phyloP scores from a whole-genome alignment of 208 protist genomes.

The Crithidia thermophila region DNA sequence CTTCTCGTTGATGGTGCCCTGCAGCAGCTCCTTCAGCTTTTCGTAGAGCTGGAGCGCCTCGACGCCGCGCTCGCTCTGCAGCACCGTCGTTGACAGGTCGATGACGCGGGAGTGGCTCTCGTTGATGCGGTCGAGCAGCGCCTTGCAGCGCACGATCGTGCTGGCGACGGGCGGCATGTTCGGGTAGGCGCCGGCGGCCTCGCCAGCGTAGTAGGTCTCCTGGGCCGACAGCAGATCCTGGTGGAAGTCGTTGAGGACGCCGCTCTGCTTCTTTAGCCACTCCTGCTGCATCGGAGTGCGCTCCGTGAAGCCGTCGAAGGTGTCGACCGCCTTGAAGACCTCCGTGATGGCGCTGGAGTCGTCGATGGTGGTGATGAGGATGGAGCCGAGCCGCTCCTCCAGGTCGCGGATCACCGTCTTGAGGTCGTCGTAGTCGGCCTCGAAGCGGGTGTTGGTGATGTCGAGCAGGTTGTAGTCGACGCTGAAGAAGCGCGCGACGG shows the following conservation, averaged over 20 bases:
- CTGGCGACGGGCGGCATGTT: constrained; percentile 95
- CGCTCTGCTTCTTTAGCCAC: constrained; percentile 93
- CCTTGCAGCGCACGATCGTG: constrained; percentile 91
- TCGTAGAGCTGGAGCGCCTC: constrained; percentile 87
- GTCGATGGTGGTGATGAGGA: constrained; percentile 94
- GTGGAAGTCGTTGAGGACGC: constrained; percentile 81
- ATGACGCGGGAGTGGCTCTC: constrained; percentile 84
- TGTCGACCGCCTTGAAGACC: constrained; percentile 97
- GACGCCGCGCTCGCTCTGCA: constrained; percentile 84
- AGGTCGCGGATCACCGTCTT: constrained; percentile 86
- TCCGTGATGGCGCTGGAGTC: constrained; percentile 93
- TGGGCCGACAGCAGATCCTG: constrained; percentile 90
- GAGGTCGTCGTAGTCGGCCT: constrained; percentile 93
- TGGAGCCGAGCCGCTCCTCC: constrained; percentile 92
- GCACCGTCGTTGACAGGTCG: constrained; percentile 72
- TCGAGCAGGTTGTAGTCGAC: constrained; percentile 96
- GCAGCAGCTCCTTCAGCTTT: constrained; percentile 65
- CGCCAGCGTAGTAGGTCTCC: constrained; percentile 92
- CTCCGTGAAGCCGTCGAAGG: constrained; percentile 96
- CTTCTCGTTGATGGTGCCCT: constrained; percentile 76
- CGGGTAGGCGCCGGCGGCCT: constrained; percentile 72
- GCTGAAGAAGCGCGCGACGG: constrained; percentile 78
- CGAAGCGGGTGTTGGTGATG: constrained; percentile 94
- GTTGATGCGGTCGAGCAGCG: constrained; percentile 95
- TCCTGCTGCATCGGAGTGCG: constrained; percentile 94